phyloP scores from a whole-genome alignment of 495 filamentous ascomycete species.

The Umbilicaria muhlenbergii region DNA sequence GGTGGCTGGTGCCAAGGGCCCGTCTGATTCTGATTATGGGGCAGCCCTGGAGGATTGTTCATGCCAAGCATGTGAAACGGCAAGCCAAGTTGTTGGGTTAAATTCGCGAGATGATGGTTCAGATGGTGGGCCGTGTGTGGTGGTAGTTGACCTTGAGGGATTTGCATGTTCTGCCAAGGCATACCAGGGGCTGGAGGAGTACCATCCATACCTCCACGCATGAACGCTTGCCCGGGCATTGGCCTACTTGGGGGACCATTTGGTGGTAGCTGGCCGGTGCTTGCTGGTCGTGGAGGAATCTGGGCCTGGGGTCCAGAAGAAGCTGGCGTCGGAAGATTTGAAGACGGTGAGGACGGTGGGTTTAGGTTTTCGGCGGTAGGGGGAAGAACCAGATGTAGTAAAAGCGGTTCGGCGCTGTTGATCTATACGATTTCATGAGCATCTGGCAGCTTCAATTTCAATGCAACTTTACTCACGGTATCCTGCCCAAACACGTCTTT shows the following conservation, averaged over 20 bases:
- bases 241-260: too few species aligned
- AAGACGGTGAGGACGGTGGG: constrained; percentile 10
- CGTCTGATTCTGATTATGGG: constrained; percentile 3
- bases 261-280: neutral
- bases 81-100: constrained; percentile 9
- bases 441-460: neutral
- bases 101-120: constrained; percentile 5
- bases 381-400: constrained; percentile 50
- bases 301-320: neutral
- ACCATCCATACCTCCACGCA: neutral
- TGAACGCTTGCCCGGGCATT: too few species aligned
- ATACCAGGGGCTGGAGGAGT: neutral
- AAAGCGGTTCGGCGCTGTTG: constrained; percentile 26
- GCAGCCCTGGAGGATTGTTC: constrained; percentile 4
- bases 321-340: constrained; percentile 1
- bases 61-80: constrained; percentile 7
- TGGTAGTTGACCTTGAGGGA: constrained; percentile 3
- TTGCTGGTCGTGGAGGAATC: neutral
- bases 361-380: constrained; percentile 12
- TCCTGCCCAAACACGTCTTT: constrained; percentile 39
- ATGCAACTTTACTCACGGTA: constrained; percentile 27
- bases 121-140: constrained; percentile 9
- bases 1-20: constrained; percentile 9
- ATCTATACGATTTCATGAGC: constrained; percentile 20
- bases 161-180: too few species aligned